Evolutionary conservation across 75 land plant genomes (phyloP).

Genomic region (Cupressus sempervirens): DNA sequence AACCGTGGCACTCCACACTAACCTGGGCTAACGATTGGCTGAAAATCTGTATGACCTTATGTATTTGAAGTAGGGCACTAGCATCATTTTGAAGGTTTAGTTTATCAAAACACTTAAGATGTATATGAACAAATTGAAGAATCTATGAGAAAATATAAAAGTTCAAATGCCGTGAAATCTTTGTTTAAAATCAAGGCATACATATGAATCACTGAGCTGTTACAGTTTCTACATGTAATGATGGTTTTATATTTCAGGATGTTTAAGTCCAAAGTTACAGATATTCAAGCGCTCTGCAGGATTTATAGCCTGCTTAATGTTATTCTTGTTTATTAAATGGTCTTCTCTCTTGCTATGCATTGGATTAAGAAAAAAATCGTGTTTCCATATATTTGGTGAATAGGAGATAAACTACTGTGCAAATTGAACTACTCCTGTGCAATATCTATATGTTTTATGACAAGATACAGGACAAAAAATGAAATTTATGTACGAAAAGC

Average conservation of each 20-base stretch:
- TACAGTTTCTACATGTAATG: no score
- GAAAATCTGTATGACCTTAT: neutral
- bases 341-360: neutral
- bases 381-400: neutral
- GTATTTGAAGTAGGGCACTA: neutral
- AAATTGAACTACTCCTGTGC: neutral
- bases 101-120: neutral
- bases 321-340: neutral
- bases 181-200: no score
- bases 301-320: neutral
- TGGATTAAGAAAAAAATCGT: neutral
- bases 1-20: neutral
- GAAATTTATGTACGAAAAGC: neutral
- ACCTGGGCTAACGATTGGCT: neutral
- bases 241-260: no score
- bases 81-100: neutral
- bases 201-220: no score
- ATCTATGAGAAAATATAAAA: neutral
- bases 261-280: no score
- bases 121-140: no score
- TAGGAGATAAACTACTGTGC: neutral
- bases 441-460: neutral
- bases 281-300: neutral
- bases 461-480: neutral
- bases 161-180: neutral